These are phyloP conservation scores for Pichia paraexigua DNA, from an alignment of 805 yeast genomes.

Conservation along the genomic window DNA sequence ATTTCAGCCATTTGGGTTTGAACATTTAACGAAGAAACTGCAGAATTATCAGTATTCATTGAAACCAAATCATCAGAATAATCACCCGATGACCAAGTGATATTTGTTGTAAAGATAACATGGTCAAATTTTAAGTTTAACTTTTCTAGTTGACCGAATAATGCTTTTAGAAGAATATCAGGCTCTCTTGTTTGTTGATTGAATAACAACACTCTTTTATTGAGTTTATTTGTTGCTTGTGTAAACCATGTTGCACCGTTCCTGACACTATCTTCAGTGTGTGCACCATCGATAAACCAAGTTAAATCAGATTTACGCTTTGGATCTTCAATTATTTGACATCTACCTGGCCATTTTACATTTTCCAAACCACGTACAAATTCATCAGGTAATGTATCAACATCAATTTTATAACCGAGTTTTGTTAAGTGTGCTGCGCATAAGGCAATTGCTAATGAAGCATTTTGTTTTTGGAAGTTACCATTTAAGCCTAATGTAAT, in stretches of 20 bases:
- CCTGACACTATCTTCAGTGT: slow-evolving; percentile 77
- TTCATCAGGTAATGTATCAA: slow-evolving; percentile 36
- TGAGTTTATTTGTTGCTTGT: slow-evolving; percentile 22
- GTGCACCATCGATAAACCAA: slow-evolving; percentile 97
- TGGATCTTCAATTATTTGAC: slow-evolving; percentile 52
- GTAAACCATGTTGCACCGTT: slow-evolving; percentile 82
- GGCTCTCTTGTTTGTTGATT: slow-evolving; percentile 95
- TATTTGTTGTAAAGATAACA: slow-evolving; percentile 82
- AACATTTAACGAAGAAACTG: slow-evolving; percentile 70
- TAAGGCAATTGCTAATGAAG: slow-evolving; percentile 75
- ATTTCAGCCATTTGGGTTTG: slow-evolving; percentile 66
- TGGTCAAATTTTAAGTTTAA: slow-evolving; percentile 50
- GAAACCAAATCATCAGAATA: slow-evolving; percentile 82
- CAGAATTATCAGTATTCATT: slow-evolving; percentile 70
- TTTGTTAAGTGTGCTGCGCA: slow-evolving; percentile 51
- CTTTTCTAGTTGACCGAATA: slow-evolving; percentile 37
- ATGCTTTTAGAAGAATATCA: slow-evolving; percentile 45
- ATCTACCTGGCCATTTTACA: slow-evolving; percentile 93
- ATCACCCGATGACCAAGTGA: slow-evolving; percentile 78
- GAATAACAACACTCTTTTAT: slow-evolving; percentile 54
- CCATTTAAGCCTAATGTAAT: slow-evolving; percentile 69
- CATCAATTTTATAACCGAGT: slow-evolving; percentile 35
- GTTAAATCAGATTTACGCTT: slow-evolving; percentile 37
- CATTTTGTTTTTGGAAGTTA: slow-evolving; percentile 76
- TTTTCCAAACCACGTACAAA: slow-evolving; percentile 52